Percentiles rank a stretch among this genome's conserved stretches.
phyloP scores from a whole-genome alignment of 1,284 basidiomycete species.

The Puccinia triticina region DNA sequence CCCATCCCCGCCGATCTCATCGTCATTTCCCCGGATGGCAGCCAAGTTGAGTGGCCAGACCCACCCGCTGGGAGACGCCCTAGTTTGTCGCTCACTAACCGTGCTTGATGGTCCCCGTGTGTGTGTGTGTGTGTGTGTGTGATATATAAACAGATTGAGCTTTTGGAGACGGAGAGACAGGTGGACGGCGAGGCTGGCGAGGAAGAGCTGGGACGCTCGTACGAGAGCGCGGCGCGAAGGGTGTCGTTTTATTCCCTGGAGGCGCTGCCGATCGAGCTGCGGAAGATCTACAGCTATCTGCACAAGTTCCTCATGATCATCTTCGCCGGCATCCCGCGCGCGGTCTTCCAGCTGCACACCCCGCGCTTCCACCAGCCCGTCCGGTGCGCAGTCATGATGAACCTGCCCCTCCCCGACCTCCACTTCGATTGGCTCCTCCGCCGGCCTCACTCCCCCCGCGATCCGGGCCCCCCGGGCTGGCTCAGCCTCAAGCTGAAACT shows the following conservation, averaged over 20 bases:
- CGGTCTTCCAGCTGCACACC: slow-evolving; percentile 19
- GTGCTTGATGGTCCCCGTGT: neutral
- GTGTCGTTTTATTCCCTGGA: slow-evolving; percentile 2
- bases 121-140: neutral
- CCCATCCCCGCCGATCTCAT: neutral
- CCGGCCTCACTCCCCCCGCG: no score
- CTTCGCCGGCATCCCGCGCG: neutral
- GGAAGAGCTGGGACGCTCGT: neutral
- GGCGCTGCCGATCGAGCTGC: neutral
- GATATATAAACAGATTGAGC: neutral
- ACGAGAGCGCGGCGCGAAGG: neutral
- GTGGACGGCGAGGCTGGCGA: neutral
- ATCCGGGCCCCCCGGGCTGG: no score
- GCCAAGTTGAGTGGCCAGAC: neutral
- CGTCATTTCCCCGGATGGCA: neutral
- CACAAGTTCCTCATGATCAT: slow-evolving; percentile 17
- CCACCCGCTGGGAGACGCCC: no score
- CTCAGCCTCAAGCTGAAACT: slow-evolving; percentile 1
- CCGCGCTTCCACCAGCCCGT: neutral
- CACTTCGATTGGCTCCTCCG: neutral
- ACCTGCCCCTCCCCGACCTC: slow-evolving; percentile 3
- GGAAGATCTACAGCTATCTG: slow-evolving; percentile 7
- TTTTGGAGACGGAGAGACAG: neutral
- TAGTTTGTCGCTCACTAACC: neutral
- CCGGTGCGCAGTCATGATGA: slow-evolving; percentile 27